Base-by-base conservation (phyloP, 345 rosid species). In the Laguncularia racemosa region DNA sequence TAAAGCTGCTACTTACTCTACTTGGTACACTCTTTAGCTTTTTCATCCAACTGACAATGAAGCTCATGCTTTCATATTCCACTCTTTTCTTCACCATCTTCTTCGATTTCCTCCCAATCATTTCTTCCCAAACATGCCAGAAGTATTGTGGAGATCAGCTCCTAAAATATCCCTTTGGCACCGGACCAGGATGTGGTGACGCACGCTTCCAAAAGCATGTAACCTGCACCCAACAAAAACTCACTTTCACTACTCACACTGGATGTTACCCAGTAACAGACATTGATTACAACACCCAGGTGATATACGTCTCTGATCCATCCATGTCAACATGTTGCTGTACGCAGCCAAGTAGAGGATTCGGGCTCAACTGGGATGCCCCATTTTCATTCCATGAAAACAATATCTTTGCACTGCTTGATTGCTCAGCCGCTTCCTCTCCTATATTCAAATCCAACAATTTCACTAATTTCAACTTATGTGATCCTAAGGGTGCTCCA, bases 311-410 rank as follows among this genome's bases (percentile, higher is more conserved):
- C 46, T 70, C 92, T 0, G 98, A 91, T 72, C 74, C 85, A 28
- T 80, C 95, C 6, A 88, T 88, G 98, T 91, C 98, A 17, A 88
- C 95, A 23, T 88, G 98, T 52, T 71, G 81, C 55, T 91, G 95
- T 66, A 78, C 78, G 14, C 96, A 86, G 57, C 80, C 84, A 2
- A 85, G 95, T 70, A 80, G 70, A 43, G 92, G 98, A 23, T 91
- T 88, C 64, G 86, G 96, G 68, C 84, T 91, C 0, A 85, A 91
- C 55, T 81, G 90, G 88, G 82, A 88, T 18, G 98, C 95, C 20
- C 98, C 98, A 51, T 85, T 91, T 66, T 74, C 95, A 43, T 85
- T 88, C 62, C 79, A 77, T 0, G 92, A 84, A 20, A 89, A 85
- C 54, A 76, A 79, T 46, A 76, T 88, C 50, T 91, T 91, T 49